Evolutionary conservation across 129 eudicot genomes (phyloP).

Genomic region (Apium graveolens): DNA sequence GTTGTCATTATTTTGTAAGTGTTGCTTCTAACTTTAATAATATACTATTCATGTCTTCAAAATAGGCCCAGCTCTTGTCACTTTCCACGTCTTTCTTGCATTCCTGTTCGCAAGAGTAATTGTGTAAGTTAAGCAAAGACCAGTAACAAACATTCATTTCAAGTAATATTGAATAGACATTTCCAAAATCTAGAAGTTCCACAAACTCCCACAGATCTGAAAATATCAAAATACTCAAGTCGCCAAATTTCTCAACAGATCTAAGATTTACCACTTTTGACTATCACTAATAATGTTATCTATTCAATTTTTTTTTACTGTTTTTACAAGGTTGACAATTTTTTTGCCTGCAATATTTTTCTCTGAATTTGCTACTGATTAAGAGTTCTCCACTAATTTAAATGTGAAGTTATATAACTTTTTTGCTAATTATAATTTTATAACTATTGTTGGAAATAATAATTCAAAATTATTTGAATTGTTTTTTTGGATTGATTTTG

Average conservation of each 20-base stretch:
- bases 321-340: background rate
- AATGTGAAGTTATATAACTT: background rate
- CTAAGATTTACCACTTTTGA: background rate
- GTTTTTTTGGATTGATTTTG: too few species aligned
- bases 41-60: conserved; percentile 48
- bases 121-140: background rate
- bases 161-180: background rate
- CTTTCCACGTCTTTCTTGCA: conserved; percentile 43
- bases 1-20: conserved; percentile 23
- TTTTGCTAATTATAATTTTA: background rate
- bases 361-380: background rate
- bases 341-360: background rate
- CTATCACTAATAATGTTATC: background rate
- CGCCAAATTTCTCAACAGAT: background rate
- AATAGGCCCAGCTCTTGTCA: conserved; percentile 77
- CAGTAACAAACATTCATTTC: background rate
- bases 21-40: conserved; percentile 36
- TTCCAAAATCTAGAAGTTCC: background rate
- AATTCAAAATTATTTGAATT: too few species aligned
- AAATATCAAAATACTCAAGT: background rate
- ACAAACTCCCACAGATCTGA: background rate
- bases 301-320: background rate
- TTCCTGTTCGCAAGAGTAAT: conserved; percentile 46
- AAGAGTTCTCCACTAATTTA: background rate
- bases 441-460: too few species aligned